phyloP scores from a whole-genome alignment of 768 basidiomycete species.

The Rhizopogon vinicolor region DNA sequence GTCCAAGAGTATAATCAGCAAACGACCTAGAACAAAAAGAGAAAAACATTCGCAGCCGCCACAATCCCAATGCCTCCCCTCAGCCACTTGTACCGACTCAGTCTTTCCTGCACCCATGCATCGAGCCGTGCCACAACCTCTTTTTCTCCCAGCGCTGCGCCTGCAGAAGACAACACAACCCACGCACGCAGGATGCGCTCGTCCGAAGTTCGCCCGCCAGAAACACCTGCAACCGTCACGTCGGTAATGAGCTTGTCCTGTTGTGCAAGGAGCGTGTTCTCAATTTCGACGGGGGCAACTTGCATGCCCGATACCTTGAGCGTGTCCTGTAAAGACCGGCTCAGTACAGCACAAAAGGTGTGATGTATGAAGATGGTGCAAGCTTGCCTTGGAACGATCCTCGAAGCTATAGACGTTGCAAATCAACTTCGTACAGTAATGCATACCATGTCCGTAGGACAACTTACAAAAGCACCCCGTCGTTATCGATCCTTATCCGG shows the following conservation, averaged over 20 bases:
- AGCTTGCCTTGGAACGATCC: conserved; percentile 58
- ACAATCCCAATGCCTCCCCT: no score
- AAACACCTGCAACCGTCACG: conserved; percentile 63
- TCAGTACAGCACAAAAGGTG: conserved; percentile 2
- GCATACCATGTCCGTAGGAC: no score
- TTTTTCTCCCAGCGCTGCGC: conserved; percentile 40
- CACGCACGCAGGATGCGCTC: conserved; percentile 71
- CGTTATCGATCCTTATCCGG: conserved; percentile 47
- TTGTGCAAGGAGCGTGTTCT: conserved; percentile 52
- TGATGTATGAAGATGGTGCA: conserved; percentile 39
- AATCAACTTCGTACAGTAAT: neutral
- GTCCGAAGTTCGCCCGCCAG: conserved; percentile 56
- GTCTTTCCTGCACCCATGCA: no score
- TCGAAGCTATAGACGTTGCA: conserved; percentile 41
- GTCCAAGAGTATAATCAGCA: no score
- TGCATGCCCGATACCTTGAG: conserved; percentile 72
- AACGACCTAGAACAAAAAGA: no score
- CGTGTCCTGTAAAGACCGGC: conserved; percentile 43
- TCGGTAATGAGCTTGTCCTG: conserved; percentile 55
- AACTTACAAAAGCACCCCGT: conserved; percentile 58
- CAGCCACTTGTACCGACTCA: no score
- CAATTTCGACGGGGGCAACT: conserved; percentile 71
- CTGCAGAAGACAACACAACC: conserved; percentile 55
- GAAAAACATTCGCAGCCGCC: no score
- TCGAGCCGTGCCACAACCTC: conserved; percentile 37